Conservation (phyloP, 2,329 filamentous ascomycete species). For the Aureobasidium sp. region DNA sequence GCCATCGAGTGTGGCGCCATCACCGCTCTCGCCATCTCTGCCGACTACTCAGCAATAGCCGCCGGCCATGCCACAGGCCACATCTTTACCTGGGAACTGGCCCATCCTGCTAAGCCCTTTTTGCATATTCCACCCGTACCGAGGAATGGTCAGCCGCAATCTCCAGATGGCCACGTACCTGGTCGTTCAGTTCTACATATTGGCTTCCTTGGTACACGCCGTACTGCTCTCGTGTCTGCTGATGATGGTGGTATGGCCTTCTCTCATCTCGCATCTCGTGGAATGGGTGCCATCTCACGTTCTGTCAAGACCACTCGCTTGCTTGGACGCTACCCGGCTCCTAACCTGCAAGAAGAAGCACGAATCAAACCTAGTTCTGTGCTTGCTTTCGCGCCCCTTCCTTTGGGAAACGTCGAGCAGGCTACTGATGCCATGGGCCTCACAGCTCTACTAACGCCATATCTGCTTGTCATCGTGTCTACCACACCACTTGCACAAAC, state of each 20-base stretch:
- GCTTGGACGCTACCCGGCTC: slow-evolving; percentile 78
- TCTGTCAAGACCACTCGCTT: slow-evolving; percentile 85
- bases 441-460: slow-evolving; percentile 92
- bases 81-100: slow-evolving; percentile 96
- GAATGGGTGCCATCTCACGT: slow-evolving; percentile 75
- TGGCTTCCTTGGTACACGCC: slow-evolving; percentile 88
- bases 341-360: slow-evolving; percentile 52
- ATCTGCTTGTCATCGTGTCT: slow-evolving; percentile 91
- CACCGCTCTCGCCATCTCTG: slow-evolving; percentile 80
- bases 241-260: slow-evolving; percentile 97
- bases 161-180: slow-evolving; percentile 72
- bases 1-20: slow-evolving; percentile 85
- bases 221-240: slow-evolving; percentile 89
- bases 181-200: slow-evolving; percentile 75
- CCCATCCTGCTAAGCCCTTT: slow-evolving; percentile 74
- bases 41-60: slow-evolving; percentile 86
- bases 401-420: slow-evolving; percentile 88
- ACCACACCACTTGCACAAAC: slow-evolving; percentile 95
- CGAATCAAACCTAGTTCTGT: slow-evolving; percentile 87
- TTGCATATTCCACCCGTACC: slow-evolving; percentile 75
- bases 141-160: slow-evolving; percentile 53
- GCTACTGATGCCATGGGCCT: slow-evolving; percentile 79
- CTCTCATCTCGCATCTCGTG: slow-evolving; percentile 87
- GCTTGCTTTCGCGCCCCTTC: slow-evolving; percentile 80
- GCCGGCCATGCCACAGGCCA: slow-evolving; percentile 81